phyloP scores from a whole-genome alignment of 2,329 filamentous ascomycete species.

The Aspergillus bombycis region DNA sequence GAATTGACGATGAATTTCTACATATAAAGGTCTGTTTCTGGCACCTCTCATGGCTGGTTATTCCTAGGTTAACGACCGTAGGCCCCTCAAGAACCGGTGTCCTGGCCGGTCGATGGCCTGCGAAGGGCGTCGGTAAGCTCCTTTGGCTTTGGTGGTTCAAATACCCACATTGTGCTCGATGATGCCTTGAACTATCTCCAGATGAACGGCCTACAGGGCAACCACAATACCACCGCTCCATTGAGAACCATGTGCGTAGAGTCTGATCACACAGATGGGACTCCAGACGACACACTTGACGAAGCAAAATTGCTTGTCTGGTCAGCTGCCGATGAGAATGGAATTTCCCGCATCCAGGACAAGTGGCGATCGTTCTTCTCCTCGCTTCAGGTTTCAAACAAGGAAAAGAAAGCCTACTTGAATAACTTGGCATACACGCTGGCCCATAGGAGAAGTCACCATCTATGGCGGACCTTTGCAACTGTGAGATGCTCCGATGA shows the following conservation, averaged over 20 bases:
- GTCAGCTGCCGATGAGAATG: slow-evolving; percentile 7
- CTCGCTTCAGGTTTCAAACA: not conserved
- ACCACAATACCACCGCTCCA: not conserved
- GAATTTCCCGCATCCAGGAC: slow-evolving; percentile 2
- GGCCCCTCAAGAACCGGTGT: not conserved
- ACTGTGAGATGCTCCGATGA: not conserved
- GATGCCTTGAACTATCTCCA: not conserved
- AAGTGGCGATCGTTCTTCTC: slow-evolving; percentile 4
- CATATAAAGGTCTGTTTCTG: not conserved
- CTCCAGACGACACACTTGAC: not conserved
- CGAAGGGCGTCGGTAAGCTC: slow-evolving; percentile 8
- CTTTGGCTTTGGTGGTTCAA: slow-evolving; percentile 11
- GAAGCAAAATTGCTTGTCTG: not conserved
- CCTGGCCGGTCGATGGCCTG: not conserved
- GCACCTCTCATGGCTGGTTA: not conserved
- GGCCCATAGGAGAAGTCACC: not conserved
- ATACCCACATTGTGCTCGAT: slow-evolving; percentile 8
- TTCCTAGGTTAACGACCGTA: not conserved
- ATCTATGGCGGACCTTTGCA: not conserved
- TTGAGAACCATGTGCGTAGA: not conserved
- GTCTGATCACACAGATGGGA: not conserved
- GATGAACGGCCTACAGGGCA: not conserved
- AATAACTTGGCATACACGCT: slow-evolving; percentile 2
- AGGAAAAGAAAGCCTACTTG: not conserved
- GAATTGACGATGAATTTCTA: slow-evolving; percentile 3